These are phyloP conservation scores for Nicotiana sylvestris DNA, from an alignment of 257 asterid species.

Conservation along the genomic window DNA sequence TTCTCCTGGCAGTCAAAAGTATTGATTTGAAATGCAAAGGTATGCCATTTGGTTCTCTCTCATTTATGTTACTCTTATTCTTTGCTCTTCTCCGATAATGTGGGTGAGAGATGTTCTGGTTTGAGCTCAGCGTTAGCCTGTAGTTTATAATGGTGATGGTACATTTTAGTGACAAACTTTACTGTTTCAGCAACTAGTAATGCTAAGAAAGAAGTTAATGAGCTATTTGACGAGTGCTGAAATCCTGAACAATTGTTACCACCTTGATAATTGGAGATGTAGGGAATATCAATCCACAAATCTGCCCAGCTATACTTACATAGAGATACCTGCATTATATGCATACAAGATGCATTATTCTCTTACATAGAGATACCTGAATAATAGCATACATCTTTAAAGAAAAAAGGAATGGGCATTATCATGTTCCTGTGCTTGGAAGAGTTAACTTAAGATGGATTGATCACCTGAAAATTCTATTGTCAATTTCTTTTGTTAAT, in stretches of 20 bases:
- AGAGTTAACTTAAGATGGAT: not conserved
- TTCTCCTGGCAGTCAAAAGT: constrained; percentile 73
- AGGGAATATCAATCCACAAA: not conserved
- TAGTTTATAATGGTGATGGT: not conserved
- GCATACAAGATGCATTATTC: not conserved
- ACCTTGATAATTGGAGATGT: not conserved
- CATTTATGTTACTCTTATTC: not conserved
- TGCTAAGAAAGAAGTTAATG: not conserved
- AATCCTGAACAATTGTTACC: not conserved
- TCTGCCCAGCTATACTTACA: not conserved
- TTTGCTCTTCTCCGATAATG: not conserved
- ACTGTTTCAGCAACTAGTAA: not conserved
- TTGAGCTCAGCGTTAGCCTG: not conserved
- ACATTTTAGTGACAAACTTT: not conserved
- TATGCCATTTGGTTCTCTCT: not conserved
- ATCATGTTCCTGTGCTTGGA: not conserved
- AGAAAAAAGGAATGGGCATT: not conserved
- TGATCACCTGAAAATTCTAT: not conserved
- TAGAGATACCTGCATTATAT: not conserved
- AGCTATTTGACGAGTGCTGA: not conserved
- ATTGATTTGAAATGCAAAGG: constrained; percentile 33
- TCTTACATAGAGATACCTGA: not conserved
- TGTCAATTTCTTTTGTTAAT: not conserved
- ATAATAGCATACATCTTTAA: too few species aligned
- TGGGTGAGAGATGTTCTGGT: not conserved